Conservation (phyloP, 176 grass and related monocot species). For the Zea luxurians region DNA sequence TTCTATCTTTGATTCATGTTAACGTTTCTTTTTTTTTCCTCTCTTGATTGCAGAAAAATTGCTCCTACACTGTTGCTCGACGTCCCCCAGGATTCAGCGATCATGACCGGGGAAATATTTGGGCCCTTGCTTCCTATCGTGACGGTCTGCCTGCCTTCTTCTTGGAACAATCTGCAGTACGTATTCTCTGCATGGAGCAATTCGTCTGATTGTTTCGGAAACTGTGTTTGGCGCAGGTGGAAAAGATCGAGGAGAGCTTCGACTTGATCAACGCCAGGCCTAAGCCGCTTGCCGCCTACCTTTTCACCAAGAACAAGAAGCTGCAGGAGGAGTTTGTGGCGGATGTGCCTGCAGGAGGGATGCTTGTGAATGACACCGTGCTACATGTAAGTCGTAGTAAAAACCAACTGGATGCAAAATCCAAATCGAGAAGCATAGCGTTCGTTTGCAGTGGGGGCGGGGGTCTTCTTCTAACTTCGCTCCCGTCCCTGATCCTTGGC, state of each 20-base stretch:
- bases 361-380: conserved; percentile 68
- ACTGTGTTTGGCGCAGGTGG: conserved; percentile 48
- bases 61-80: conserved; percentile 72
- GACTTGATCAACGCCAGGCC: conserved; percentile 56
- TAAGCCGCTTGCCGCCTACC: conserved; percentile 89
- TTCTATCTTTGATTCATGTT: neutral
- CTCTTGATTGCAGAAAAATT: conserved; percentile 60
- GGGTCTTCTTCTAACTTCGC: no score
- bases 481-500: neutral
- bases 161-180: no score
- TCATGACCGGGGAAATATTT: conserved; percentile 81
- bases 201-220: no score
- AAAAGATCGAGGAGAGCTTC: conserved; percentile 79
- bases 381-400: conserved; percentile 62
- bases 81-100: conserved; percentile 60
- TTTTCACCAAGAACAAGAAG: conserved; percentile 88
- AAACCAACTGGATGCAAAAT: neutral
- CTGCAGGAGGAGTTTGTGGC: conserved; percentile 60
- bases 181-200: no score
- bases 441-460: no score
- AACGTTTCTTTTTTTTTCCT: conserved; percentile 6
- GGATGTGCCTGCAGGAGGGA: conserved; percentile 74
- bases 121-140: conserved; percentile 83
- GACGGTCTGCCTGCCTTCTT: conserved; percentile 39
- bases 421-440: no score